These are phyloP conservation scores for Ailanthus altissimus DNA, from an alignment of 345 rosid species.

Conservation along the genomic window DNA sequence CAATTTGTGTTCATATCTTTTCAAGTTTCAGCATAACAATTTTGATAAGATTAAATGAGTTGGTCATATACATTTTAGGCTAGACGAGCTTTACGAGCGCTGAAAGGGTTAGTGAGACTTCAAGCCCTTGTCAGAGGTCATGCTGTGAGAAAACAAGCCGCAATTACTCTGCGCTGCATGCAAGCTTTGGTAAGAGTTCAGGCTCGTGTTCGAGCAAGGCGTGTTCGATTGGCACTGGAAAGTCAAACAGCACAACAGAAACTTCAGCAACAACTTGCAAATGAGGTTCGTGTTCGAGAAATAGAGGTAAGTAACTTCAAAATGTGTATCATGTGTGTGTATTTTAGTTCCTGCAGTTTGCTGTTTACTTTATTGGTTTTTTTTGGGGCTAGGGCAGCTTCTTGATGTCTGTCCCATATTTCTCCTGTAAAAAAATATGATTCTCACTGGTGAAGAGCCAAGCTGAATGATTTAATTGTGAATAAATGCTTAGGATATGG, in stretches of 20 bases:
- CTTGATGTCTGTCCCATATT: background rate
- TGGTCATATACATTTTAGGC: conserved; percentile 54
- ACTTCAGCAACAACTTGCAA: conserved; percentile 75
- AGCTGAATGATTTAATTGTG: background rate
- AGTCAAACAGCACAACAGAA: conserved; percentile 76
- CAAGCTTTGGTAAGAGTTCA: conserved; percentile 99
- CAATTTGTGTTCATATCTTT: background rate
- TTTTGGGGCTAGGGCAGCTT: background rate
- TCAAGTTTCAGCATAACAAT: conserved; percentile 10
- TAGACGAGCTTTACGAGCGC: conserved; percentile 95
- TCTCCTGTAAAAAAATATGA: background rate
- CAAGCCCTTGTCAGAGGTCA: conserved; percentile 99
- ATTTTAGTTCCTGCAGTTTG: background rate
- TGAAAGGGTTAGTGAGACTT: conserved; percentile 95
- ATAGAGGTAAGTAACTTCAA: conserved; percentile 59
- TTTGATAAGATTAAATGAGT: conserved; percentile 19
- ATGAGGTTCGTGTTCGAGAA: conserved; percentile 82
- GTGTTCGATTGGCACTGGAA: conserved; percentile 91
- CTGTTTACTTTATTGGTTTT: background rate
- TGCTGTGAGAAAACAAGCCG: conserved; percentile 99
- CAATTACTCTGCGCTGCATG: conserved; percentile 98
- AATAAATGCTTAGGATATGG: background rate
- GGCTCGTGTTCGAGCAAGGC: conserved; percentile 97
- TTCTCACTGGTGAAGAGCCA: background rate
- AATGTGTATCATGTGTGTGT: background rate